phyloP scores from a whole-genome alignment of 163 green algal species.

The Chloromonas sp. region DNA sequence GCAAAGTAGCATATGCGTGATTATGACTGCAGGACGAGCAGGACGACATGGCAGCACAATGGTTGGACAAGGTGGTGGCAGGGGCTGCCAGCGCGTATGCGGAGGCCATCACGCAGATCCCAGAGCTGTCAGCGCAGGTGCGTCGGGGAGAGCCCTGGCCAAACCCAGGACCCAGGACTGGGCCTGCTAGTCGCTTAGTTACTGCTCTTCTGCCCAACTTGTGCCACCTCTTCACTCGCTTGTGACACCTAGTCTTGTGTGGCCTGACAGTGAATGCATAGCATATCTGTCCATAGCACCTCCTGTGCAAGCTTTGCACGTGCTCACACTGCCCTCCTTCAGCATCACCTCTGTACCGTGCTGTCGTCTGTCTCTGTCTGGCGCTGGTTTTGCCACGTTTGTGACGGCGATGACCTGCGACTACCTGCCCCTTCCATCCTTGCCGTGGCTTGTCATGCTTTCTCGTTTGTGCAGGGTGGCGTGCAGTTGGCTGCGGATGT shows the following conservation, averaged over 20 bases:
- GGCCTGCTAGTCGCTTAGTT: conserved; percentile 50
- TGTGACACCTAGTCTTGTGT: too few species aligned
- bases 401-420: not conserved
- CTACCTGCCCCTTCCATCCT: not conserved
- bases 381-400: too few species aligned
- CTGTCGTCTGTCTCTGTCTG: too few species aligned
- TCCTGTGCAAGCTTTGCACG: too few species aligned
- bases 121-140: conserved; percentile 14
- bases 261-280: too few species aligned
- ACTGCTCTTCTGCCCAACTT: conserved; percentile 24
- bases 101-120: conserved; percentile 20
- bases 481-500: conserved; percentile 82
- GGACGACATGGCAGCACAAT: conserved; percentile 64
- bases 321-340: too few species aligned
- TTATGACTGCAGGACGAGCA: not conserved
- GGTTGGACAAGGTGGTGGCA: conserved; percentile 68
- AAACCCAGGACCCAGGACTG: too few species aligned
- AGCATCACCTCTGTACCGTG: too few species aligned
- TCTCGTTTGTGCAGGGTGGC: conserved; percentile 33
- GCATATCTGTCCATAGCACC: too few species aligned
- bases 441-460: not conserved
- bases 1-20: too few species aligned
- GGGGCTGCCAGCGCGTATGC: conserved; percentile 21
- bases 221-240: too few species aligned
- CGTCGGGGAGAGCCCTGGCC: not conserved